A percentile compares a stretch with the other conserved stretches of the same genome.
Conservation (phyloP, 2,329 filamentous ascomycete genomes). For the Phaeosphaeriaceae sp. region DNA sequence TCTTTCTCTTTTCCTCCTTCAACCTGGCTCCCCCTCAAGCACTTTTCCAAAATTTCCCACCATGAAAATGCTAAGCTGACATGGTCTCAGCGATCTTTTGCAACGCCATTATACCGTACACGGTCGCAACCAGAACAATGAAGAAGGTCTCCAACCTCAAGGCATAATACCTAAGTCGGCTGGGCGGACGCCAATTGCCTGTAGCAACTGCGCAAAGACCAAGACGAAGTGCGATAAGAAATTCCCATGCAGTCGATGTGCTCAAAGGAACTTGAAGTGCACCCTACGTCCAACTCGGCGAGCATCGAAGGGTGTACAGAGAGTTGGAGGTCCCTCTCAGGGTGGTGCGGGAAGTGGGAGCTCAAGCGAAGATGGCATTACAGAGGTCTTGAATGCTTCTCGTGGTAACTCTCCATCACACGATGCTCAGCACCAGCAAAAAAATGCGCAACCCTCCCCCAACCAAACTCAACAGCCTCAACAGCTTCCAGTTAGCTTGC, state of each 20-base stretch:
- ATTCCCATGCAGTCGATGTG: conserved; percentile 60
- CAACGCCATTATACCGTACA: conserved; percentile 61
- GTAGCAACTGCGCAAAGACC: conserved; percentile 61
- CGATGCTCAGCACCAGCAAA: conserved; percentile 32
- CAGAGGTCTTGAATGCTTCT: conserved; percentile 40
- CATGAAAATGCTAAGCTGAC: conserved; percentile 16
- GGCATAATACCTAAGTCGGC: conserved; percentile 61
- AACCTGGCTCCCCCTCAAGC: neutral
- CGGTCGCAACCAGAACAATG: conserved; percentile 57
- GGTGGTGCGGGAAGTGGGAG: conserved; percentile 31
- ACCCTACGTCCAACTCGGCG: conserved; percentile 55
- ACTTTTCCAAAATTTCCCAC: neutral
- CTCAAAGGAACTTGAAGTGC: conserved; percentile 57
- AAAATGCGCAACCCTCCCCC: conserved; percentile 27
- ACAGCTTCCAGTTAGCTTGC: conserved; percentile 20
- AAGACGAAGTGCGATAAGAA: conserved; percentile 63
- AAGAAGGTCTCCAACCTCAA: conserved; percentile 55
- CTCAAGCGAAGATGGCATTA: conserved; percentile 44
- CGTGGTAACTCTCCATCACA: conserved; percentile 44
- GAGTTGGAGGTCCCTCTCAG: conserved; percentile 32
- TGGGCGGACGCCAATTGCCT: conserved; percentile 59
- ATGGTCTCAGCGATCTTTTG: conserved; percentile 53
- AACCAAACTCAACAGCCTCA: conserved; percentile 23
- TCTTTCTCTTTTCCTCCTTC: neutral
- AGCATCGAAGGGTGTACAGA: conserved; percentile 52